A percentile compares a stretch with the other conserved stretches of the same genome.
These are phyloP conservation scores for Lentinula boryana DNA, from an alignment of 768 basidiomycete genomes.

Conservation along the genomic window DNA sequence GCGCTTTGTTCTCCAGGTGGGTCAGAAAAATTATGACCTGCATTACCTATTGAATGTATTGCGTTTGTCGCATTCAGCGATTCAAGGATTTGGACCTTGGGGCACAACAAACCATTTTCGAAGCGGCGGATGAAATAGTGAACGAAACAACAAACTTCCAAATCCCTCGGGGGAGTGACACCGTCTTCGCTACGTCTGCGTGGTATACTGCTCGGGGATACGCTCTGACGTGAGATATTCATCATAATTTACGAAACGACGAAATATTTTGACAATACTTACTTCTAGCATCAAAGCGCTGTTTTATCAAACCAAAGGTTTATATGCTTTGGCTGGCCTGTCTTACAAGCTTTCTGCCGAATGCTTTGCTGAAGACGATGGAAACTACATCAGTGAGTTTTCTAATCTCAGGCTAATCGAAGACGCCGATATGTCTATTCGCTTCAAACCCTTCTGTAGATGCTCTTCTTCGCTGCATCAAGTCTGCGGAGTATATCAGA, in stretches of 20 bases:
- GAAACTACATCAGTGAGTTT: neutral
- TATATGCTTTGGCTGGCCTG: neutral
- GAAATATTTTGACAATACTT: neutral
- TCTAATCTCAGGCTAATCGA: neutral
- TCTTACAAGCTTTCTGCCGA: neutral
- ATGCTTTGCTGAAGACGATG: neutral
- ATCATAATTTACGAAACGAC: neutral
- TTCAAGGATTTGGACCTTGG: neutral
- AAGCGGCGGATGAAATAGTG: neutral
- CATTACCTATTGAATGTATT: too few species aligned
- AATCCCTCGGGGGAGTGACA: neutral
- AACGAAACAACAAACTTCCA: neutral
- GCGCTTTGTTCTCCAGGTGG: neutral
- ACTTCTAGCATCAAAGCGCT: neutral
- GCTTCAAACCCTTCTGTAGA: neutral
- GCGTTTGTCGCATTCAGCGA: neutral
- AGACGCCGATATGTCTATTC: too few species aligned
- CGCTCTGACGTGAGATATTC: neutral
- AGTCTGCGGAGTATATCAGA: neutral
- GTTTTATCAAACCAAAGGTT: neutral
- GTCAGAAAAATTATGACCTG: neutral
- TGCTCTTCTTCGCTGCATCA: neutral
- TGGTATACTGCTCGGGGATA: neutral
- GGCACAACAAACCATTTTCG: neutral
- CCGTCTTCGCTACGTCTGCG: neutral